Percentiles rank a stretch among this genome's conserved stretches.
Evolutionary conservation across 768 basidiomycete genomes (phyloP).

Genomic region (Mrakia hoshinonis): DNA sequence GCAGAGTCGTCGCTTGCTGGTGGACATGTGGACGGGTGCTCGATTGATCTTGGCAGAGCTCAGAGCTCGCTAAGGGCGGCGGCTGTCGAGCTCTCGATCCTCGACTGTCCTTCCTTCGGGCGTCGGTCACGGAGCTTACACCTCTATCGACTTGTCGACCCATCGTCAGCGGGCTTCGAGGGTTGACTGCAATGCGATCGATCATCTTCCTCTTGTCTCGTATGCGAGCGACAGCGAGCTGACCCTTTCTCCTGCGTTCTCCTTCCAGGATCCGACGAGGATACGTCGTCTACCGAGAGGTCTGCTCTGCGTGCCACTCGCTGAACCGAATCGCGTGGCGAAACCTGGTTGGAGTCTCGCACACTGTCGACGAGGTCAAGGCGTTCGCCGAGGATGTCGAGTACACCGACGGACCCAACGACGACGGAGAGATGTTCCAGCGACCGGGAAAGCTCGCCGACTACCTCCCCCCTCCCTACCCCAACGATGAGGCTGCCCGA

Average conservation of each 20-base stretch:
- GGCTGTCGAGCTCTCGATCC: too few relatives aligned
- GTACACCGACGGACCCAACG: slow-evolving; percentile 91
- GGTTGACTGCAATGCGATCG: neutral
- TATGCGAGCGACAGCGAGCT: neutral
- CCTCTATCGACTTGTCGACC: too few relatives aligned
- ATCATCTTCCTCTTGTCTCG: neutral
- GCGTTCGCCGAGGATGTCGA: slow-evolving; percentile 93
- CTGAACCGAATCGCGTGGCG: slow-evolving; percentile 99
- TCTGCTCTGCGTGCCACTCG: slow-evolving; percentile 97
- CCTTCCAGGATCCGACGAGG: slow-evolving; percentile 75
- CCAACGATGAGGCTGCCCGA: slow-evolving; percentile 95
- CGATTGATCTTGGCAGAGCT: too few relatives aligned
- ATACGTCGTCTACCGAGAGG: slow-evolving; percentile 96
- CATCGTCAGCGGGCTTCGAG: too few relatives aligned
- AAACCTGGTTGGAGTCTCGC: slow-evolving; percentile 95
- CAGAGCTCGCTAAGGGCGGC: too few relatives aligned
- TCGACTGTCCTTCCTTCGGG: too few relatives aligned
- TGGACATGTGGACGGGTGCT: too few relatives aligned
- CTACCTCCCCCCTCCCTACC: slow-evolving; percentile 88
- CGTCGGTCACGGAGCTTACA: too few relatives aligned
- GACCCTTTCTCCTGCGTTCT: neutral
- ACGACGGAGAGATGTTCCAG: slow-evolving; percentile 95
- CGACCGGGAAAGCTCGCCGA: slow-evolving; percentile 96
- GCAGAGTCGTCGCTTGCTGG: too few relatives aligned
- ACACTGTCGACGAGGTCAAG: slow-evolving; percentile 82